Percentiles rank a stretch among this genome's conserved stretches.
These are phyloP conservation scores for Neurospora pannonica DNA, from an alignment of 495 filamentous ascomycete species.

Conservation along the genomic window DNA sequence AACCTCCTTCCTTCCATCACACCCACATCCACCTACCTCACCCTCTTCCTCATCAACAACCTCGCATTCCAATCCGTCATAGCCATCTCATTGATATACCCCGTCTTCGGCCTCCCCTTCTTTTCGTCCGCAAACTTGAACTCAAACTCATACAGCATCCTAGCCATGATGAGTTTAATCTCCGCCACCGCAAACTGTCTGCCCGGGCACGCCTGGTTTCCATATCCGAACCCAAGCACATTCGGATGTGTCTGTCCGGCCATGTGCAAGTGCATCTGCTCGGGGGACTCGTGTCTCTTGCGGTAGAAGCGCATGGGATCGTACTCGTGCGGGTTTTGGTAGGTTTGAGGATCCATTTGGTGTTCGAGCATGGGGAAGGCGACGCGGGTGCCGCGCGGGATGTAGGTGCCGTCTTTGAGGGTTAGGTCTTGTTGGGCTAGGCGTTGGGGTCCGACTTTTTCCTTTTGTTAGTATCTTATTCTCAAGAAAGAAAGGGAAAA, in stretches of 20 bases:
- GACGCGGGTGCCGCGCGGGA: not conserved
- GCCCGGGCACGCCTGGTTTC: not conserved
- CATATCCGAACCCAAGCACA: not conserved
- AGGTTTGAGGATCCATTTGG: not conserved
- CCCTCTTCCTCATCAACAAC: not conserved
- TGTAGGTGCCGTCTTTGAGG: not conserved
- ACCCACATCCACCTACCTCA: not conserved
- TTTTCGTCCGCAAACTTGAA: not conserved
- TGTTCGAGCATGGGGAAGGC: not conserved
- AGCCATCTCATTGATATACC: not conserved
- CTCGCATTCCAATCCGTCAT: not conserved
- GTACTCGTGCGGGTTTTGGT: not conserved
- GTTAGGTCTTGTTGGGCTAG: not conserved
- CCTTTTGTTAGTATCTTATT: not conserved
- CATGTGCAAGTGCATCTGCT: not conserved
- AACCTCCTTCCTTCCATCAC: not conserved
- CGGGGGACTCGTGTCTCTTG: not conserved
- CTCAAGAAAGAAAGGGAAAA: not conserved
- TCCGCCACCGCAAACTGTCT: not conserved
- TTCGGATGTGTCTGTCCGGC: not conserved
- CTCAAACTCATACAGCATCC: not conserved
- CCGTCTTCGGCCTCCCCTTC: not conserved
- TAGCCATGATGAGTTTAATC: not conserved
- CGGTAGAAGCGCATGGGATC: not conserved
- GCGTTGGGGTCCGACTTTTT: not conserved